Evolutionary conservation across 1,284 basidiomycete genomes (phyloP).

Genomic region (Coriolopsis trogii): DNA sequence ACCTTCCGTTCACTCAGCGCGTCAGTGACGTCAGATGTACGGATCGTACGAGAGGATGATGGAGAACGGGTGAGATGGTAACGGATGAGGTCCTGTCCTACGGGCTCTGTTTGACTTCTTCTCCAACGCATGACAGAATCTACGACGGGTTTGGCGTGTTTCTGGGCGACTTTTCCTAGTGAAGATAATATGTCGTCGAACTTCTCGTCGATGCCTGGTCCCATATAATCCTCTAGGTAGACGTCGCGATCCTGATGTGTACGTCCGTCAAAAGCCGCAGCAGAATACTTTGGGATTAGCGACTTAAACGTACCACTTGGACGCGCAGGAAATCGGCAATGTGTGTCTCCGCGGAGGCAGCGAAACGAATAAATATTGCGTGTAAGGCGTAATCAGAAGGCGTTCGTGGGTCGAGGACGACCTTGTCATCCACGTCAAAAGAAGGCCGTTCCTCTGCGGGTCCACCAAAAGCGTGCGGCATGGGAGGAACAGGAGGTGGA

Average conservation of each 20-base stretch:
- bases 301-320: conserved; percentile 56
- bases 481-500: conserved; percentile 75
- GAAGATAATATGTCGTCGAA: conserved; percentile 85
- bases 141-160: conserved; percentile 83
- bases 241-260: conserved; percentile 66
- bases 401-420: conserved; percentile 70
- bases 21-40: conserved; percentile 56
- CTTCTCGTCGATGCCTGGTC: conserved; percentile 68
- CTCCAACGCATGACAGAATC: conserved; percentile 91
- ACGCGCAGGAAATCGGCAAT: conserved; percentile 75
- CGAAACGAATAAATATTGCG: conserved; percentile 85
- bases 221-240: conserved; percentile 67
- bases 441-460: conserved; percentile 50
- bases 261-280: conserved; percentile 5
- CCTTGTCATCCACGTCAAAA: conserved; percentile 63
- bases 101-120: conserved; percentile 71
- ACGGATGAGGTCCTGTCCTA: conserved; percentile 55
- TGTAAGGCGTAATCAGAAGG: conserved; percentile 88
- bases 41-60: conserved; percentile 40
- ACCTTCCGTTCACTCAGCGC: conserved; percentile 78
- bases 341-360: conserved; percentile 75
- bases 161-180: conserved; percentile 85
- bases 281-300: conserved; percentile 1
- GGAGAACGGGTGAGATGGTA: conserved; percentile 52
- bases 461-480: conserved; percentile 60